Percentiles rank a stretch among this genome's conserved stretches.
phyloP scores from a whole-genome alignment of 768 basidiomycete genomes.

The Pleurotus giganteus region DNA sequence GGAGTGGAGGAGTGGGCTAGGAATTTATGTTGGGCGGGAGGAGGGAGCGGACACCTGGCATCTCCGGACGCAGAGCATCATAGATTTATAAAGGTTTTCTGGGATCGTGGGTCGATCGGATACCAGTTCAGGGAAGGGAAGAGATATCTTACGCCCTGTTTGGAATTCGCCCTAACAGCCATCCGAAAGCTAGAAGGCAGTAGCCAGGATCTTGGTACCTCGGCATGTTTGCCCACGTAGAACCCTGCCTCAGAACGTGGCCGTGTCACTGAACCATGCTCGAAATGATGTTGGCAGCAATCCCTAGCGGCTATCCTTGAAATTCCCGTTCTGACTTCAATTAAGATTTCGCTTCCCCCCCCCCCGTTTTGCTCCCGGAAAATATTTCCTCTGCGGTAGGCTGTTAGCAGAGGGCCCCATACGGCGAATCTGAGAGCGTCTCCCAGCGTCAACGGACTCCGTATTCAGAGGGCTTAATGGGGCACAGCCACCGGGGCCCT shows the following conservation, averaged over 20 bases:
- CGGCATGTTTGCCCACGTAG: slow-evolving; percentile 1
- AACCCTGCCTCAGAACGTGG: neutral
- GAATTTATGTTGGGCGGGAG: neutral
- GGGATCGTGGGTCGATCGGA: neutral
- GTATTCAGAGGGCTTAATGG: neutral
- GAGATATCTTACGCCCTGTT: slow-evolving; percentile 1
- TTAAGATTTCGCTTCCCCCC: neutral
- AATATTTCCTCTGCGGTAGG: too few species aligned
- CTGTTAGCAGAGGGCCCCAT: too few species aligned
- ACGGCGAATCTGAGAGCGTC: too few species aligned
- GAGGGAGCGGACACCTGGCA: slow-evolving; percentile 6
- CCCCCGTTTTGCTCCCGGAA: too few species aligned
- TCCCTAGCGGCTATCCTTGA: neutral
- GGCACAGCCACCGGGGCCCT: slow-evolving; percentile 3
- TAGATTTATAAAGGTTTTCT: slow-evolving; percentile 5
- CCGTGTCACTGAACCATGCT: neutral
- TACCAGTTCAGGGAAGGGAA: neutral
- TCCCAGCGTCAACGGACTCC: neutral
- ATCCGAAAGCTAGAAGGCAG: slow-evolving; percentile 2
- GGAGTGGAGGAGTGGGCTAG: neutral
- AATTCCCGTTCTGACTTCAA: neutral
- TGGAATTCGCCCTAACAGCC: neutral
- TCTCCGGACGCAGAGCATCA: slow-evolving; percentile 3
- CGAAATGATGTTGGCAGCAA: neutral
- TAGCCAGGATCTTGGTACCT: slow-evolving; percentile 7